These are phyloP conservation scores for Chrysanthemum makinoi DNA, from an alignment of 129 eudicot species.

Conservation along the genomic window DNA sequence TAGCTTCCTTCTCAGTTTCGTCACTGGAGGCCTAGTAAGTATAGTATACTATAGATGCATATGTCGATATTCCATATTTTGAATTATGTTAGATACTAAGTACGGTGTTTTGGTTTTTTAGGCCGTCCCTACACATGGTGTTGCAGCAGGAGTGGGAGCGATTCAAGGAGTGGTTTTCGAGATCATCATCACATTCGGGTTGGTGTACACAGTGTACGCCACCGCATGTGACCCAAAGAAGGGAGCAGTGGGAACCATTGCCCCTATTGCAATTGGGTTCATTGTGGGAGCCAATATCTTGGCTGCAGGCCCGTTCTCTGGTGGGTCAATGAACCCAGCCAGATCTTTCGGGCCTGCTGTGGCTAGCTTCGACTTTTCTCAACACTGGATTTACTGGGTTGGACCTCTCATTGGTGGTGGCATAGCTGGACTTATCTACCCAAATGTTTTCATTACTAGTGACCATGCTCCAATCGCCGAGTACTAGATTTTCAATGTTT, in stretches of 20 bases:
- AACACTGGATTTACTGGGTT: slow-evolving; percentile 86
- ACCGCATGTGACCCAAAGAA: slow-evolving; percentile 95
- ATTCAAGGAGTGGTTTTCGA: slow-evolving; percentile 75
- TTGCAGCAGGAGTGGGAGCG: slow-evolving; percentile 59
- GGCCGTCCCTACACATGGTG: slow-evolving; percentile 68
- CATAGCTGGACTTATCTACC: slow-evolving; percentile 67
- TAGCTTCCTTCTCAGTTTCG: slow-evolving; percentile 63
- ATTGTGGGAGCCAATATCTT: slow-evolving; percentile 92
- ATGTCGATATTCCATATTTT: neutral
- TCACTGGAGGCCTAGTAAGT: slow-evolving; percentile 79
- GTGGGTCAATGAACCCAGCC: slow-evolving; percentile 98
- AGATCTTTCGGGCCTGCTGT: slow-evolving; percentile 88
- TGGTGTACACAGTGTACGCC: slow-evolving; percentile 89
- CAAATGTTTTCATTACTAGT: slow-evolving; percentile 56
- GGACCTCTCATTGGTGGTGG: slow-evolving; percentile 94
- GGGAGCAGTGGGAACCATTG: slow-evolving; percentile 78
- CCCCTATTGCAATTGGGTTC: slow-evolving; percentile 87
- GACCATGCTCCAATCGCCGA: slow-evolving; percentile 62
- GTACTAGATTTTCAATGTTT: slow-evolving; percentile 25
- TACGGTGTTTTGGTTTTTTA: slow-evolving; percentile 18
- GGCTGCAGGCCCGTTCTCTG: slow-evolving; percentile 92
- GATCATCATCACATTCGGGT: slow-evolving; percentile 73
- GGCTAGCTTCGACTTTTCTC: slow-evolving; percentile 58
- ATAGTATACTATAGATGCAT: neutral
- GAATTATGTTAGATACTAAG: neutral